Evolutionary conservation across 148 eudicot species (phyloP).

Genomic region (Rhododendron mucronatum): DNA sequence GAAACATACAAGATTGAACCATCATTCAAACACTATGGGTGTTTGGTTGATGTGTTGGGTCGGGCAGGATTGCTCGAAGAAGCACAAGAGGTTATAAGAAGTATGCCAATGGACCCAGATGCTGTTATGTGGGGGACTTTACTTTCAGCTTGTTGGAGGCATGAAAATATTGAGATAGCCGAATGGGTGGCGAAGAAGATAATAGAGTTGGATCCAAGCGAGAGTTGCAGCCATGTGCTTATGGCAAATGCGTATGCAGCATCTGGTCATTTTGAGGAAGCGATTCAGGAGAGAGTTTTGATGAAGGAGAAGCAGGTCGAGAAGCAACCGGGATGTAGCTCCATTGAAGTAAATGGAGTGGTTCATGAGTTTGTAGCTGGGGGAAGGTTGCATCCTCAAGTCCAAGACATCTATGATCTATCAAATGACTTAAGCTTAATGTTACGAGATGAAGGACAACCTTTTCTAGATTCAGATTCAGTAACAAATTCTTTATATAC

Average conservation of each 20-base stretch:
- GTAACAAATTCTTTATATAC: not conserved
- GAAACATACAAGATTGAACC: constrained; percentile 37
- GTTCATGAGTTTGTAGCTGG: constrained; percentile 52
- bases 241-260: constrained; percentile 45
- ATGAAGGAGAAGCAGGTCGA: constrained; percentile 34
- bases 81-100: constrained; percentile 31
- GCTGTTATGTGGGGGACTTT: constrained; percentile 44
- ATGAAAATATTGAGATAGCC: constrained; percentile 41
- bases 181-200: constrained; percentile 27
- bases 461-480: not conserved
- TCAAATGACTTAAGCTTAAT: not conserved
- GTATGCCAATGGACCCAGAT: constrained; percentile 45
- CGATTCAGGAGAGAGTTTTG: constrained; percentile 31
- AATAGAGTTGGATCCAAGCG: constrained; percentile 26
- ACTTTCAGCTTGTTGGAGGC: constrained; percentile 50
- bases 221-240: constrained; percentile 38
- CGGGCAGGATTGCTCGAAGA: constrained; percentile 41
- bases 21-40: constrained; percentile 47
- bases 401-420: constrained; percentile 22
- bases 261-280: constrained; percentile 37
- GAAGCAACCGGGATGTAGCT: constrained; percentile 52
- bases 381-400: constrained; percentile 30
- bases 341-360: constrained; percentile 37
- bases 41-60: constrained; percentile 45
- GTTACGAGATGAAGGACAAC: not conserved